Conservation (phyloP, 73 alveolate genomes). For the Paramecium bursaria region DNA sequence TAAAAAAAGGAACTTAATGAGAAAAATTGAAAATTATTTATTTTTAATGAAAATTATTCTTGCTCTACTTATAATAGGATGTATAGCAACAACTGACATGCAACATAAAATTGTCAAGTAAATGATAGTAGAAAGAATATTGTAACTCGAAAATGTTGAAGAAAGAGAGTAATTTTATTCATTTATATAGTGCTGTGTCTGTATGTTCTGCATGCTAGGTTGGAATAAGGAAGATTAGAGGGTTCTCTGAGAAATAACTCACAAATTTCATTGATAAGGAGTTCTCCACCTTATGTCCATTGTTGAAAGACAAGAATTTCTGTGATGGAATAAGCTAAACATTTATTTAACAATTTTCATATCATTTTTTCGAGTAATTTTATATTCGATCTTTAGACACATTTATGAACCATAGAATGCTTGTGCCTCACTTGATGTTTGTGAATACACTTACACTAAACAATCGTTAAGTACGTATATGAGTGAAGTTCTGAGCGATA, state of each 20-base stretch:
- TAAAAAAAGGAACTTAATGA: too few species aligned
- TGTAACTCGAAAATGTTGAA: too few species aligned
- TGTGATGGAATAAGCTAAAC: slow-evolving; percentile 52
- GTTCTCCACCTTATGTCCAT: slow-evolving; percentile 17
- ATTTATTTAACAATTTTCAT: slow-evolving; percentile 26
- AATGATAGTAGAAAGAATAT: too few species aligned
- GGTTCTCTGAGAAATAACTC: neutral
- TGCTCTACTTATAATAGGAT: too few species aligned
- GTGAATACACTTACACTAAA: neutral
- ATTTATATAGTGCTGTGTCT: neutral
- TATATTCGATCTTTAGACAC: neutral
- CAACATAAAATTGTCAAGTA: too few species aligned
- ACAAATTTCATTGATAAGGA: neutral
- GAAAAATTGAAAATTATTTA: too few species aligned
- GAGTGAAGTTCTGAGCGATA: neutral
- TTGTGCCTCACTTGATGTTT: slow-evolving; percentile 5
- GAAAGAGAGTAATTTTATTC: too few species aligned
- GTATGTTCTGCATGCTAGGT: slow-evolving; percentile 30
- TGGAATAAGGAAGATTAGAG: slow-evolving; percentile 6
- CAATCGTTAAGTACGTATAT: slow-evolving; percentile 9
- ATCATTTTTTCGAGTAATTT: slow-evolving; percentile 32
- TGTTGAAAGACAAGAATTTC: slow-evolving; percentile 24
- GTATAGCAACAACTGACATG: too few species aligned
- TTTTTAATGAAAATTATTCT: too few species aligned
- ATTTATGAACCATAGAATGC: slow-evolving; percentile 24